Percentiles rank a stretch among this genome's conserved stretches.
These are phyloP conservation scores for Gaertneriomyces semiglobifer DNA, from an alignment of 192 early-diverging fungal genomes.

Conservation along the genomic window DNA sequence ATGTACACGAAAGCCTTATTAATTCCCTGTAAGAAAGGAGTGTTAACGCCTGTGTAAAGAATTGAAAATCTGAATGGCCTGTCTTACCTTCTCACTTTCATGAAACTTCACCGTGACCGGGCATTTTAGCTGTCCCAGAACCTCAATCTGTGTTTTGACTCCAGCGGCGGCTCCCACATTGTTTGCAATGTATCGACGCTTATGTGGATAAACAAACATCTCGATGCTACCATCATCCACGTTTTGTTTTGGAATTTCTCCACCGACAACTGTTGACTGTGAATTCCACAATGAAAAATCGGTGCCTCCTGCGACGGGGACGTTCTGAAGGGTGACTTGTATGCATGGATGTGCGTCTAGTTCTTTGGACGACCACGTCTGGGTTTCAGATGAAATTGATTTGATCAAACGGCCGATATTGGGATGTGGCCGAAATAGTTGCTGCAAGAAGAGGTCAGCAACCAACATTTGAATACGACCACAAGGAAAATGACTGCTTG, in stretches of 20 bases:
- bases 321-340: conserved; percentile 21
- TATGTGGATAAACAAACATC: conserved; percentile 16
- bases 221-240: conserved; percentile 20
- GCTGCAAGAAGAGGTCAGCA: conserved; percentile 5
- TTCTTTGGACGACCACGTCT: neutral
- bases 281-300: conserved; percentile 23
- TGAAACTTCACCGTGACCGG: conserved; percentile 15
- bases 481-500: neutral
- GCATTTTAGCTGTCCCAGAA: conserved; percentile 10
- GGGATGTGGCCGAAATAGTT: conserved; percentile 17
- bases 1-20: conserved; percentile 1
- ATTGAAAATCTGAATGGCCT: neutral
- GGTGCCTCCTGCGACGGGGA: conserved; percentile 15
- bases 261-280: neutral
- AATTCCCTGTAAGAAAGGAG: neutral
- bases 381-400: neutral
- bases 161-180: conserved; percentile 11
- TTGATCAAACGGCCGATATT: conserved; percentile 14
- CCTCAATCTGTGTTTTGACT: conserved; percentile 1
- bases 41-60: neutral
- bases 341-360: conserved; percentile 9
- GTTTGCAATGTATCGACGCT: conserved; percentile 14
- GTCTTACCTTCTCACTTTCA: conserved; percentile 4
- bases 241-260: conserved; percentile 5
- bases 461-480: neutral